Base-by-base conservation (phyloP, 2,329 filamentous ascomycete genomes). In the Cytospora mali region DNA sequence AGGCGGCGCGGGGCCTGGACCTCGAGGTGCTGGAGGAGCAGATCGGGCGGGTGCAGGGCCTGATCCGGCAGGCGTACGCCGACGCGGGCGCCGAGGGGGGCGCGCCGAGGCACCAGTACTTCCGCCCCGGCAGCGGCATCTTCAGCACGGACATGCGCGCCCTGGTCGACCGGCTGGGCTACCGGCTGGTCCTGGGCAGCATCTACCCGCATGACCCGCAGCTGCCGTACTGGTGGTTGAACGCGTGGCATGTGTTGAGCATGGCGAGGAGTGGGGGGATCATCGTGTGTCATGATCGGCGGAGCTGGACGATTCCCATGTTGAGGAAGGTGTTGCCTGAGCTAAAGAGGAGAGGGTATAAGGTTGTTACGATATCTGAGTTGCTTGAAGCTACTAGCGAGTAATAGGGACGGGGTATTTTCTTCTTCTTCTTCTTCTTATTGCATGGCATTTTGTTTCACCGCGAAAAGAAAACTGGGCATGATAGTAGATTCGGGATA, bases 171-270 rank as follows among this genome's bases (percentile, higher is more conserved):
- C 79, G 76, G 57, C 72, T 92, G 65, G 88, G 87, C 4, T 93
- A 92, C 74, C 80, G 82, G 55, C 80, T 95, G 57, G 88, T 93
- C n/a, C 77, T 97, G 46, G 93, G 93, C 3, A 88, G 87, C 74
- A 88, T 97, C 48, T 97, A 96, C 75, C 93, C 93, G 6, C 92
- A 96, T 77, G 93, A 97, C 76, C 88, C 93, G n/a, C 92, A 96
- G 80, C 88, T 97, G 62, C 80, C 80, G 11, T 88, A 84, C 70
- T 82, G 85, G 68, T 77, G 79, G 66, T 68, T 93, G 58, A 97
- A 97, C 75, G 88, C 91, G 9, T 81, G 79, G 67, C 92, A 96
- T 77, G 85, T 96, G 4, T 74, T 96, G 68, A 92, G 90, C 76
- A 92, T 93, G 89, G 80, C 89, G 39, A 80, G 84, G 53, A 88